Evolutionary conservation across 2,329 filamentous ascomycete genomes (phyloP).

Genomic region (Apiospora koreana): DNA sequence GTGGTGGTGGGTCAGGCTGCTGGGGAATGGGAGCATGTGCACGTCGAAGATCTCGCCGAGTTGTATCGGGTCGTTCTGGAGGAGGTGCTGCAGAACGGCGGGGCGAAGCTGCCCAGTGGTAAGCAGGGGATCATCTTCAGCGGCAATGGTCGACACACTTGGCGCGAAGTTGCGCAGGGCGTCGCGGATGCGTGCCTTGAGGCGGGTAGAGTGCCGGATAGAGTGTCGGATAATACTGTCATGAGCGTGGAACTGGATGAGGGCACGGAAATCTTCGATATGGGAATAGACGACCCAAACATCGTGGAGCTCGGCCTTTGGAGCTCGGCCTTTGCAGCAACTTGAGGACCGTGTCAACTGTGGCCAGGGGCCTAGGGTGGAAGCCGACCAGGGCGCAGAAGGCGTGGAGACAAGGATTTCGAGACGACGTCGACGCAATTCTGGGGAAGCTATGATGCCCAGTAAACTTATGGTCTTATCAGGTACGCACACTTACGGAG

Average conservation of each 20-base stretch:
- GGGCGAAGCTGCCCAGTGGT: constrained; percentile 34
- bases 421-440: not conserved
- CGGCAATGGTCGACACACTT: constrained; percentile 40
- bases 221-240: constrained; percentile 30
- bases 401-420: not conserved
- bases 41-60: constrained; percentile 43
- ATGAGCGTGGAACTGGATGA: constrained; percentile 31
- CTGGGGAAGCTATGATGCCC: not conserved
- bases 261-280: not conserved
- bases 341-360: constrained; percentile 24
- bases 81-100: constrained; percentile 30
- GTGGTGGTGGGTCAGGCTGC: constrained; percentile 36
- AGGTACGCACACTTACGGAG: not conserved
- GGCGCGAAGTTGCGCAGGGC: constrained; percentile 37
- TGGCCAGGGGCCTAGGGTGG: constrained; percentile 33
- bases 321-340: no score
- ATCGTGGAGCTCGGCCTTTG: constrained; percentile 22
- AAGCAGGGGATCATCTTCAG: constrained; percentile 44
- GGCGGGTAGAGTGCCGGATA: constrained; percentile 32
- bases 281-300: not conserved
- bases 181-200: constrained; percentile 35
- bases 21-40: constrained; percentile 44
- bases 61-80: constrained; percentile 41
- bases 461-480: not conserved
- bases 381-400: constrained; percentile 31